phyloP scores from a whole-genome alignment of 352 stramenopile species.

The Salisapilia sapeloensis region DNA sequence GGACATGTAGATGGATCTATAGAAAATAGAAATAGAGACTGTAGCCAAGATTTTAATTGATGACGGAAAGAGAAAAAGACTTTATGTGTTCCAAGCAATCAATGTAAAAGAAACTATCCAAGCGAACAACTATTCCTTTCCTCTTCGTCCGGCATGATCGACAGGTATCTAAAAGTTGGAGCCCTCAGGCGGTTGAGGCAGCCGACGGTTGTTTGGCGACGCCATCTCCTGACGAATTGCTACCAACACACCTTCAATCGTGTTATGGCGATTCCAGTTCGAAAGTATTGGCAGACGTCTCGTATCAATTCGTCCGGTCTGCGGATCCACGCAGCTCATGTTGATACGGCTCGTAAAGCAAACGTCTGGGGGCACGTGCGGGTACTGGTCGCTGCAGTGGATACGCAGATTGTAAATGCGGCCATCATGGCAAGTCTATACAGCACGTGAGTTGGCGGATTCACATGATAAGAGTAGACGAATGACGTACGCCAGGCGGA shows the following conservation, averaged over 20 bases:
- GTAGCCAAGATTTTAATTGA: too few relatives aligned
- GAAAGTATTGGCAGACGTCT: slow-evolving; percentile 47
- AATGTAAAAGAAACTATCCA: too few relatives aligned
- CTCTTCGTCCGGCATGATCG: too few relatives aligned
- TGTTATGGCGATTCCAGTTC: slow-evolving; percentile 78
- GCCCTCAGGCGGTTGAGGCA: slow-evolving; percentile 84
- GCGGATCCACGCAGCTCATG: slow-evolving; percentile 91
- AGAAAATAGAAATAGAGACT: too few relatives aligned
- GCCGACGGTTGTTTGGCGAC: slow-evolving; percentile 70
- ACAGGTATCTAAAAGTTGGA: slow-evolving; percentile 79
- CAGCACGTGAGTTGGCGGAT: background rate
- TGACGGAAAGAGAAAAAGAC: too few relatives aligned
- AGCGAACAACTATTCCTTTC: too few relatives aligned
- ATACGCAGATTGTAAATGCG: slow-evolving; percentile 94
- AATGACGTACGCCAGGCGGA: slow-evolving; percentile 78
- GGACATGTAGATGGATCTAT: too few relatives aligned
- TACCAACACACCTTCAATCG: slow-evolving; percentile 83
- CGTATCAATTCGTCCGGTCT: slow-evolving; percentile 64
- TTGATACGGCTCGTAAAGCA: slow-evolving; percentile 96
- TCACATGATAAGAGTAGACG: background rate
- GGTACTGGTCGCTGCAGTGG: slow-evolving; percentile 89
- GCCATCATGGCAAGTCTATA: slow-evolving; percentile 89
- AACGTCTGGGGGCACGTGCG: slow-evolving; percentile 85
- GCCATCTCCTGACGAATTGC: slow-evolving; percentile 83
- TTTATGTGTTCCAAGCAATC: too few relatives aligned